A percentile compares a stretch with the other conserved stretches of the same genome.
Conservation (phyloP, 2,329 filamentous ascomycete genomes). For the Trichoderma koningii region DNA sequence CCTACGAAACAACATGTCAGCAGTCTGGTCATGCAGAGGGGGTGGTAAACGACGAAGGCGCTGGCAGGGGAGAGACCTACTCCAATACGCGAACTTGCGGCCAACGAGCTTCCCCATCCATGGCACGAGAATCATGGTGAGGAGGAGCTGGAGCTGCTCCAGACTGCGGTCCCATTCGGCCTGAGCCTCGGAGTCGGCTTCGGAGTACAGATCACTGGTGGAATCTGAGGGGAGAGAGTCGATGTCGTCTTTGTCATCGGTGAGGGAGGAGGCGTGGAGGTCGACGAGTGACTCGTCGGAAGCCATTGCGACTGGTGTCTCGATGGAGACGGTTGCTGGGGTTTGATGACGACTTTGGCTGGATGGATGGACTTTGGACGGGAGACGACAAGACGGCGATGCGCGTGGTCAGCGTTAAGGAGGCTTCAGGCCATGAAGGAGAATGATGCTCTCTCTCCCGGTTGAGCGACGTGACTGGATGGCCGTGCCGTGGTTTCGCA, state of each 20-base stretch:
- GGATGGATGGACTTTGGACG: not conserved
- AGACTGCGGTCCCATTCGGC: constrained; percentile 92
- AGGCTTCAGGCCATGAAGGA: constrained; percentile 13
- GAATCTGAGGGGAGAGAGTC: constrained; percentile 66
- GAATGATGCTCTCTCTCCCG: not conserved
- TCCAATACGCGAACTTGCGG: constrained; percentile 93
- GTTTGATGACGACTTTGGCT: not conserved
- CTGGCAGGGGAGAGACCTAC: constrained; percentile 53
- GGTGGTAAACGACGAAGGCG: constrained; percentile 2
- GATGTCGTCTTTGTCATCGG: constrained; percentile 56
- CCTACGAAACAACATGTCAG: constrained; percentile 52
- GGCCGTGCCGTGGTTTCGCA: not conserved
- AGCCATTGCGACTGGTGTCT: constrained; percentile 34
- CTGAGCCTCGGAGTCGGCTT: constrained; percentile 80
- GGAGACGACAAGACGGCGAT: not conserved
- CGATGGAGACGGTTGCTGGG: not conserved
- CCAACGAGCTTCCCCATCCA: constrained; percentile 95
- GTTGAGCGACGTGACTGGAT: not conserved
- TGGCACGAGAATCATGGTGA: constrained; percentile 93
- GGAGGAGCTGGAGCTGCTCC: constrained; percentile 86
- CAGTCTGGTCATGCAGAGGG: not conserved
- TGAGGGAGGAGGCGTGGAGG: constrained; percentile 50
- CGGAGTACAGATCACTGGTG: constrained; percentile 58
- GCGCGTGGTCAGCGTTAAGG: not conserved
- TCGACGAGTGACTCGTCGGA: constrained; percentile 52